Base-by-base conservation (phyloP, 2,329 filamentous ascomycete genomes). In the Paecilomyces dactylethromorphus region DNA sequence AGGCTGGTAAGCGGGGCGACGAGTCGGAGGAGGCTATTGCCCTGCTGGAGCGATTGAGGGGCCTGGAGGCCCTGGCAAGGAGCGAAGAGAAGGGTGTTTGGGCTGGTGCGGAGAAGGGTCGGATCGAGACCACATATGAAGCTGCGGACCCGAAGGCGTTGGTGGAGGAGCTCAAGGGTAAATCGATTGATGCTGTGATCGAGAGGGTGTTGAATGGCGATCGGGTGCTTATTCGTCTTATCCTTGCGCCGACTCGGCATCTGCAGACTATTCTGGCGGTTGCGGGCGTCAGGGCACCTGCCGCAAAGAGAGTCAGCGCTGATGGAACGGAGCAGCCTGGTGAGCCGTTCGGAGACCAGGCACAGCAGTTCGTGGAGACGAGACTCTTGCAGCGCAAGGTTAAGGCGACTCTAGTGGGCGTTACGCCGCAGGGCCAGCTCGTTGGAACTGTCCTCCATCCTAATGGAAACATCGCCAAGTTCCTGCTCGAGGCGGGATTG, bases 141-240 rank as follows among this genome's bases (percentile, higher is more conserved):
- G 78, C 96, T 33, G 84, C 87, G 59, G 86, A 92, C 68, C 82
- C 90, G 12, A 86, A 90, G 68, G 77, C 78, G 50, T 91, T 99
- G 71, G 81, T 92, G 54, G 88, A 91, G 53, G 80, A 90, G 66
- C 89, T 89, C 84, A 96, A 96, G 79, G 91, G 90, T 65, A 87
- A 92, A 78, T 85, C 86, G 6, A 82, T 99, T 18, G 89, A 96
- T 64, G 89, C 87, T 71, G 84, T 97, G 58, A 87, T 99, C 54
- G 94, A 99, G 81, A 87, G 91, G 68, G 90, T 99, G 52, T 82
- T 97, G 60, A 92, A 89, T 62, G 94, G 93, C 61, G 94, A 99
- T 76, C 89, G 94, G 61, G 81, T 97, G 66, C 88, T 97, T 60
- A 84, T 93, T 57, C 88, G 94, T 58, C 81, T 99, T 58, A 76